Evolutionary conservation across 768 basidiomycete genomes (phyloP).

Genomic region (Amylocystis lapponica): DNA sequence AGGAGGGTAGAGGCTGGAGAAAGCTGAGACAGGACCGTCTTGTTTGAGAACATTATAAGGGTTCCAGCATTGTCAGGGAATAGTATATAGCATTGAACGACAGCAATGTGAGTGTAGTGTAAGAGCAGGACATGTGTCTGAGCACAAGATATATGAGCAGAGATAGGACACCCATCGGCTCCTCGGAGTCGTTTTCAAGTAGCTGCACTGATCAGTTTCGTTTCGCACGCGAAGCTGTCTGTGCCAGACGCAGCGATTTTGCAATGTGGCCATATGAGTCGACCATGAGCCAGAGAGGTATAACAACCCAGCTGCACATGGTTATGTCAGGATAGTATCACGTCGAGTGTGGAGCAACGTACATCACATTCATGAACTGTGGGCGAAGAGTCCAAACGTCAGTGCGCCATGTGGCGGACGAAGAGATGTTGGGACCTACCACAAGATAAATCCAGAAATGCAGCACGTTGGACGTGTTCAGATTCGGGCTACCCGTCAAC

Average conservation of each 20-base stretch:
- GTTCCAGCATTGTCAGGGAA: too few relatives aligned
- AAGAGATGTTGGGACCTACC: constrained; percentile 40
- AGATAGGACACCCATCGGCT: too few relatives aligned
- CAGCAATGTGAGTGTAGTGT: too few relatives aligned
- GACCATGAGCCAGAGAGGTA: constrained; percentile 71
- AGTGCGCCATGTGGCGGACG: neutral
- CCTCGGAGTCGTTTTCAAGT: too few relatives aligned
- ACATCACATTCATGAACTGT: constrained; percentile 82
- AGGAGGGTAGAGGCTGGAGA: too few relatives aligned
- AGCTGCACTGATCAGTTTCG: too few relatives aligned
- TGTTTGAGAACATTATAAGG: too few relatives aligned
- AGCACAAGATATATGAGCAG: too few relatives aligned
- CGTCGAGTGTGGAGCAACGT: constrained; percentile 22
- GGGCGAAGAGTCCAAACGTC: neutral
- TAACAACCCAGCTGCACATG: constrained; percentile 63
- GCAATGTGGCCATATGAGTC: constrained; percentile 75
- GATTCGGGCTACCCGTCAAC: constrained; percentile 67
- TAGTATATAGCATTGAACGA: too few relatives aligned
- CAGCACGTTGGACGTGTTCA: constrained; percentile 65
- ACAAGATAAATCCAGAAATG: constrained; percentile 79
- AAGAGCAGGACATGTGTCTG: too few relatives aligned
- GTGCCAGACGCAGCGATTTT: constrained; percentile 41
- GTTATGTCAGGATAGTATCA: constrained; percentile 2
- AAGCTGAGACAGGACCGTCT: too few relatives aligned
- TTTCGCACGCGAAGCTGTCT: constrained; percentile 14